Evolutionary conservation across 345 rosid genomes (phyloP).

Genomic region (Cardamine resedifolia): DNA sequence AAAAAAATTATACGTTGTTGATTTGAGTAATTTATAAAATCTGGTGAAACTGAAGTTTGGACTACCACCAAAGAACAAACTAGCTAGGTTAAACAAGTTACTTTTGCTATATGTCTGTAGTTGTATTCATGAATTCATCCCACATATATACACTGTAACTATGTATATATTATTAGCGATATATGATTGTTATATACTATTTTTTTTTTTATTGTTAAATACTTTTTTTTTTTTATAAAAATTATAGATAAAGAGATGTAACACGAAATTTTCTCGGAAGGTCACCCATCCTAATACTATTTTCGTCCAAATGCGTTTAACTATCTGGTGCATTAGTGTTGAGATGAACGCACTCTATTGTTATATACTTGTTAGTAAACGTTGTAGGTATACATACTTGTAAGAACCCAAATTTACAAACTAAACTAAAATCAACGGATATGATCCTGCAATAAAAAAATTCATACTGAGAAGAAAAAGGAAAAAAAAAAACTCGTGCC

Average conservation of each 20-base stretch:
- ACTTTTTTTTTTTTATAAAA: too few species aligned
- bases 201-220: too few species aligned
- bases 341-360: too few species aligned
- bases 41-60: background rate
- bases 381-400: background rate
- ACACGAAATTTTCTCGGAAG: too few species aligned
- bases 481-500: background rate
- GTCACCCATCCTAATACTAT: too few species aligned
- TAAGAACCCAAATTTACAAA: background rate
- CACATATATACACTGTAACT: background rate
- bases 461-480: background rate
- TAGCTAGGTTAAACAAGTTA: background rate
- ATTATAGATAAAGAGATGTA: too few species aligned
- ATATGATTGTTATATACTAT: background rate
- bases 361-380: background rate
- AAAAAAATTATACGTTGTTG: background rate
- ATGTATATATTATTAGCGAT: background rate
- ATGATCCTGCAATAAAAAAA: conserved; percentile 10
- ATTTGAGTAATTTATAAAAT: background rate
- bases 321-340: too few species aligned
- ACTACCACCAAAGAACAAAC: background rate
- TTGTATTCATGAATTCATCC: conserved; percentile 2
- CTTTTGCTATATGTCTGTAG: background rate
- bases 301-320: too few species aligned
- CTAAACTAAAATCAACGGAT: conserved; percentile 3